Base-by-base conservation (phyloP, 192 early-diverging fungal genomes). In the Coemansia sp. region DNA sequence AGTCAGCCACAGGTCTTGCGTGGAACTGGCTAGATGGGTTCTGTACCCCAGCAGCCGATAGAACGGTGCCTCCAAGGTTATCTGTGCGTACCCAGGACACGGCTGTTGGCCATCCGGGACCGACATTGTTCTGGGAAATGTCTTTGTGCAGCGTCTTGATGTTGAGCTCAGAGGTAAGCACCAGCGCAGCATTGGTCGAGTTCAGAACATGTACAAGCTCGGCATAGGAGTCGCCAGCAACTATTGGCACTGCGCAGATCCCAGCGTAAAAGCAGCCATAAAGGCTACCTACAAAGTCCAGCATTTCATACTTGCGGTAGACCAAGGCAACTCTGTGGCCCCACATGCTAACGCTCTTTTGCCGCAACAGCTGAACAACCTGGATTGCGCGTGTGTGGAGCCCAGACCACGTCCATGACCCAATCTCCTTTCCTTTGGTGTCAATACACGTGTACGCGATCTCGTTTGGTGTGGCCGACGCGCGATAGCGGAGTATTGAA, bases 51-150 rank as follows among this genome's bases (percentile, higher is more conserved):
- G 64, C 55, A 12, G 75, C 25, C 71, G 85, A 72, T 81, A 84
- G 69, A 73, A 88, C 66, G 8, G 45, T 48, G 9, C 78, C 82
- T 2, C 91, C 90, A 51, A 91, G 77, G n/a, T 91, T 87, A 55
- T 90, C 90, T 2, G 92, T 94, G 58, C 92, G 91, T 86, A 89
- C 92, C 91, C 91, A 95, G 18, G 86, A 80, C 42, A 93, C 87
- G 26, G 75, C 78, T 7, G 80, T 62, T 0, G 93, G 92, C 68
- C 91, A 86, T 25, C 88, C 84, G 3, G 83, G 74, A 18, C 87
- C 84, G 30, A 84, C 82, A 34, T 28, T 62, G 59, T 56, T 57
- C 37, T 82, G 70, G 31, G 83, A 64, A 59, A 93, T 75, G 68
- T 95, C 90, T 59, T 88, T 90, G 62, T 85, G 86, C 40, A 95